Evolutionary conservation across 176 grass and related monocot species (phyloP).

Genomic region (Hyparrhenia diplandra): DNA sequence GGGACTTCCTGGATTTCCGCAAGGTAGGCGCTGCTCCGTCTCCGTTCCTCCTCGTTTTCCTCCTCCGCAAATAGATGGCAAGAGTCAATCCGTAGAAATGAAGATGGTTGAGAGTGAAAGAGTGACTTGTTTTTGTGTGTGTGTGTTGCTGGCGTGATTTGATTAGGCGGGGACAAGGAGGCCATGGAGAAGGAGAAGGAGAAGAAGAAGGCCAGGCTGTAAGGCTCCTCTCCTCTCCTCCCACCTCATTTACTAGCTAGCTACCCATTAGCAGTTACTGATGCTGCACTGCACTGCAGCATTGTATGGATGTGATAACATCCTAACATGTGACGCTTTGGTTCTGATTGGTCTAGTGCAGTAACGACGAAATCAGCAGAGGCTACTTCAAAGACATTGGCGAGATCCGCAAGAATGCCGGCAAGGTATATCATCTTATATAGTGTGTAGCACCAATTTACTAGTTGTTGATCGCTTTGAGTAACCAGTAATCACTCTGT

Average conservation of each 20-base stretch:
- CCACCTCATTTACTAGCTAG: neutral
- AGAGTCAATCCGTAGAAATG: neutral
- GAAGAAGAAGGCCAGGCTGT: slow-evolving; percentile 81
- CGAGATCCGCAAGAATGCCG: slow-evolving; percentile 59
- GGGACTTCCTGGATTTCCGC: slow-evolving; percentile 40
- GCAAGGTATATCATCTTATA: slow-evolving; percentile 51
- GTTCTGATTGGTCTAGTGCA: slow-evolving; percentile 48
- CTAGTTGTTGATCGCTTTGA: neutral
- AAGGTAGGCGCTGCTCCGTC: slow-evolving; percentile 30
- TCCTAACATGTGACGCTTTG: neutral
- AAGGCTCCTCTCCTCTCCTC: slow-evolving; percentile 33
- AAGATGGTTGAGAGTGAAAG: neutral
- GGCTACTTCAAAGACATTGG: slow-evolving; percentile 74
- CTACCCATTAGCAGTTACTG: neutral
- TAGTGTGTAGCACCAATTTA: neutral
- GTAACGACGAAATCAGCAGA: slow-evolving; percentile 68
- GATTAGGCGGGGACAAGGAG: slow-evolving; percentile 45
- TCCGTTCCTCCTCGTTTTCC: neutral
- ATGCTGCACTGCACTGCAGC: neutral
- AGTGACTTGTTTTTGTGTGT: neutral
- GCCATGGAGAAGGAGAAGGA: slow-evolving; percentile 13
- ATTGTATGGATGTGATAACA: neutral
- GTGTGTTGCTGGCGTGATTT: slow-evolving; percentile 9
- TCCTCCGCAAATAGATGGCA: neutral
- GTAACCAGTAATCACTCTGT: neutral